phyloP scores from a whole-genome alignment of 2,329 filamentous ascomycete genomes.

The Xenoacremonium recifei region DNA sequence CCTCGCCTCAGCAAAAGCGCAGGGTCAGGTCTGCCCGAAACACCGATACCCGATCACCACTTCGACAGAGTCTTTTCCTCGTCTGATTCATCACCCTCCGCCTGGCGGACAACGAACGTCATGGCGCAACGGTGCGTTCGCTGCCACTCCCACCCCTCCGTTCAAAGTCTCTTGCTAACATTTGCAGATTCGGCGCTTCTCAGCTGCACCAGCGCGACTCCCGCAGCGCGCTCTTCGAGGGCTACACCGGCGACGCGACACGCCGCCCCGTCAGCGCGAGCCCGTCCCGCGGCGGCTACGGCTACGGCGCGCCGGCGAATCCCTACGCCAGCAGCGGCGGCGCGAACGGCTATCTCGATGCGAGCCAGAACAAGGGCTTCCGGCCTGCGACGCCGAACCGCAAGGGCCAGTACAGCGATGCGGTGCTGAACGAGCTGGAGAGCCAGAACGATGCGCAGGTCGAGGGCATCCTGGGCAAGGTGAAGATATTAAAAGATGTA shows the following conservation, averaged over 20 bases:
- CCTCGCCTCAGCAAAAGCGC: background rate
- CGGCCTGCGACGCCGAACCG: conserved; percentile 70
- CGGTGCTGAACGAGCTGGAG: conserved; percentile 89
- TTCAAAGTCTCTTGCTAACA: conserved; percentile 13
- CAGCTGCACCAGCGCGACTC: conserved; percentile 72
- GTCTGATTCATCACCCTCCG: conserved; percentile 1
- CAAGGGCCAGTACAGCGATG: conserved; percentile 88
- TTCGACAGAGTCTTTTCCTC: conserved; percentile 5
- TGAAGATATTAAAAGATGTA: conserved; percentile 85
- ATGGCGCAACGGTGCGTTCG: conserved; percentile 37
- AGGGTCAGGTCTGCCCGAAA: background rate
- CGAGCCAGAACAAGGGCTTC: conserved; percentile 41
- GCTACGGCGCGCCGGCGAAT: conserved; percentile 39
- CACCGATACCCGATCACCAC: conserved; percentile 16
- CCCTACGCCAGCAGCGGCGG: conserved; percentile 9
- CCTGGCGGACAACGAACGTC: background rate
- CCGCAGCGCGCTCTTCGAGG: conserved; percentile 72
- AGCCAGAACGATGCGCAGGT: conserved; percentile 92
- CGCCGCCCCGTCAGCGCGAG: conserved; percentile 44
- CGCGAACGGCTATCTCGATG: conserved; percentile 6
- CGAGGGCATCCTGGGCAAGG: conserved; percentile 87
- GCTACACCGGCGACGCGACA: conserved; percentile 56
- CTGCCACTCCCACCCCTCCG: background rate
- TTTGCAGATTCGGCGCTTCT: conserved; percentile 61
- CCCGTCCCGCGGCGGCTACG: conserved; percentile 50